These are phyloP conservation scores for Sporothrix phasma DNA, from an alignment of 2,329 filamentous ascomycete species.

Conservation along the genomic window DNA sequence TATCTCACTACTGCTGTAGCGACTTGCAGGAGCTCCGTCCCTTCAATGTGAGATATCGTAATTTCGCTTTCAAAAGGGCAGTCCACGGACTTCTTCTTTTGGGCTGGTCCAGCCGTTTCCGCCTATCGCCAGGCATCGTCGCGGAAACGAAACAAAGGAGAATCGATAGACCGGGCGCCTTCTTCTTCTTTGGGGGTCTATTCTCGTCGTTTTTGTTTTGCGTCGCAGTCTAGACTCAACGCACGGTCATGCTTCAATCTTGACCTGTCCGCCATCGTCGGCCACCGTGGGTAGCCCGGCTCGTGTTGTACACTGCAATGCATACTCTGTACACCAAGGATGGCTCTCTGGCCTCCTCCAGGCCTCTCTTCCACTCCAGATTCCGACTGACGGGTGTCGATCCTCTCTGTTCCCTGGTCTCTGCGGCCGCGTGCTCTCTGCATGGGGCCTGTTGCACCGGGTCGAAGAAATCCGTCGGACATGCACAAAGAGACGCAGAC, in stretches of 20 bases:
- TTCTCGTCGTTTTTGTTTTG: too few species aligned
- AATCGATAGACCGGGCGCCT: not conserved
- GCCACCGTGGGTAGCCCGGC: not conserved
- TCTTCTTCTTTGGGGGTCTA: not conserved
- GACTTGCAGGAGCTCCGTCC: not conserved
- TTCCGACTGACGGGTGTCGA: not conserved
- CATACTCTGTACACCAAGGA: not conserved
- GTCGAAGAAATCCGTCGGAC: slow-evolving; percentile 1
- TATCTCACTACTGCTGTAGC: not conserved
- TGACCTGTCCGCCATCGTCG: not conserved
- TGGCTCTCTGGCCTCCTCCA: not conserved
- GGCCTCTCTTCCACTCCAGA: not conserved
- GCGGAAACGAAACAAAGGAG: not conserved
- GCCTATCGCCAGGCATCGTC: not conserved
- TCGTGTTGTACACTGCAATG: not conserved
- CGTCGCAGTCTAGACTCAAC: not conserved
- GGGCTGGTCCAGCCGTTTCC: not conserved
- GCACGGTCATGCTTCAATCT: not conserved
- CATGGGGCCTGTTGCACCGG: slow-evolving; percentile 8
- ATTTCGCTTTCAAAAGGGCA: too few species aligned
- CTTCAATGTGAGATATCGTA: too few species aligned
- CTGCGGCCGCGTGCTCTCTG: not conserved
- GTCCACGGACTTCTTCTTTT: not conserved
- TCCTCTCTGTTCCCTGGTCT: not conserved
- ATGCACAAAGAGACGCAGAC: not conserved